phyloP scores from a whole-genome alignment of 164 flowering plant genomes.

The Piper longum region DNA sequence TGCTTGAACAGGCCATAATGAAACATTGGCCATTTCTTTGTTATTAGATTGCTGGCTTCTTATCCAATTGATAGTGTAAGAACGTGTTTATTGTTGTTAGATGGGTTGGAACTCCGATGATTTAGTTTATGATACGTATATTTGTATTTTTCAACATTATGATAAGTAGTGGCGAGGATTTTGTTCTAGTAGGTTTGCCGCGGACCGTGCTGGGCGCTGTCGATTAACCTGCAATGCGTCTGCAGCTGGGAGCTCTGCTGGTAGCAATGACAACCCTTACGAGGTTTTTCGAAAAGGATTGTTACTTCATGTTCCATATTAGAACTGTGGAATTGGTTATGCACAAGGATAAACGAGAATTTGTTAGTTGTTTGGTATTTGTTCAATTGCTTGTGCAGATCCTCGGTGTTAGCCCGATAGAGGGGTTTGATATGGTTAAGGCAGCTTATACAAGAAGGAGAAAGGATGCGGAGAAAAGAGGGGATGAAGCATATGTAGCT shows the following conservation, averaged over 20 bases:
- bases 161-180: not conserved
- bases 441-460: constrained; percentile 48
- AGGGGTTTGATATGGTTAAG: constrained; percentile 72
- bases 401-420: constrained; percentile 72
- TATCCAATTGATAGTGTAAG: no score
- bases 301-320: not conserved
- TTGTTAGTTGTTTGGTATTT: not conserved
- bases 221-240: constrained; percentile 40
- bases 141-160: not conserved
- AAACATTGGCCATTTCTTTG: no score
- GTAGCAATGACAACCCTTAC: constrained; percentile 59
- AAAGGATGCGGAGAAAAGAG: constrained; percentile 77
- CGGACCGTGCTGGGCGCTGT: constrained; percentile 2
- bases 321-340: not conserved
- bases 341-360: not conserved
- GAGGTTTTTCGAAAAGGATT: constrained; percentile 30
- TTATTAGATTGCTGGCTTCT: no score
- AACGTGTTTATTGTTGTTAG: no score
- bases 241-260: constrained; percentile 67
- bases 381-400: constrained; percentile 21
- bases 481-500: constrained; percentile 60
- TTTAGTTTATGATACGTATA: not conserved
- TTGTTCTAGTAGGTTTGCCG: constrained; percentile 22
- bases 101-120: no score
- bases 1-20: no score